Percentiles rank a stretch among this genome's conserved stretches.
Conservation (phyloP, 106 monocot genomes). For the Dioscorea dumetorum region DNA sequence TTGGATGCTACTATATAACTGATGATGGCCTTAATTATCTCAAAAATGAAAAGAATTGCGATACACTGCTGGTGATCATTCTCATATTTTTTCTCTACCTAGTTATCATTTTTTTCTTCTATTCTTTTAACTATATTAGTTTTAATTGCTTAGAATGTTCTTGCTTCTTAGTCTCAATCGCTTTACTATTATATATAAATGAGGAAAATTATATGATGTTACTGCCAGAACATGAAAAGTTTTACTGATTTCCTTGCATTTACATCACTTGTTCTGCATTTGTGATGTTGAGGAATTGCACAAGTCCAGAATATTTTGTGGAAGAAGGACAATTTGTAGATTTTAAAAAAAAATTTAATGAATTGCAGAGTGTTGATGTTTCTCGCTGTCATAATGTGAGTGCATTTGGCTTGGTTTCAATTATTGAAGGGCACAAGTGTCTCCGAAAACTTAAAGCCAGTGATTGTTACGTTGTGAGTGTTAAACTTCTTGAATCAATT, state of each 20-base stretch:
- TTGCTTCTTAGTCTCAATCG: background rate
- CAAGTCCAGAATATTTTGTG: background rate
- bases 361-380: conserved; percentile 59
- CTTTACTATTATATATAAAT: background rate
- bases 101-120: background rate
- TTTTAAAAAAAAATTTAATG: background rate
- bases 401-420: conserved; percentile 45
- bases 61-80: conserved; percentile 50
- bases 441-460: conserved; percentile 55
- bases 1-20: conserved; percentile 53
- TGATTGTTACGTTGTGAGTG: conserved; percentile 49
- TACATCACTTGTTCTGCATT: background rate
- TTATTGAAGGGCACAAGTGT: conserved; percentile 55
- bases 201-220: background rate
- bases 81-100: background rate
- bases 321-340: background rate
- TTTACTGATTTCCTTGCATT: background rate
- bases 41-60: conserved; percentile 28
- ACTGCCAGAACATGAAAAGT: background rate
- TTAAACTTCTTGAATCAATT: background rate
- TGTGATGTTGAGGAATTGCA: background rate
- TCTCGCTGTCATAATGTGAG: conserved; percentile 69
- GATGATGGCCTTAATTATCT: conserved; percentile 65
- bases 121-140: background rate
- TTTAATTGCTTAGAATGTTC: background rate